phyloP scores from a whole-genome alignment of 441 rosid species.

The Viola pubescens region DNA sequence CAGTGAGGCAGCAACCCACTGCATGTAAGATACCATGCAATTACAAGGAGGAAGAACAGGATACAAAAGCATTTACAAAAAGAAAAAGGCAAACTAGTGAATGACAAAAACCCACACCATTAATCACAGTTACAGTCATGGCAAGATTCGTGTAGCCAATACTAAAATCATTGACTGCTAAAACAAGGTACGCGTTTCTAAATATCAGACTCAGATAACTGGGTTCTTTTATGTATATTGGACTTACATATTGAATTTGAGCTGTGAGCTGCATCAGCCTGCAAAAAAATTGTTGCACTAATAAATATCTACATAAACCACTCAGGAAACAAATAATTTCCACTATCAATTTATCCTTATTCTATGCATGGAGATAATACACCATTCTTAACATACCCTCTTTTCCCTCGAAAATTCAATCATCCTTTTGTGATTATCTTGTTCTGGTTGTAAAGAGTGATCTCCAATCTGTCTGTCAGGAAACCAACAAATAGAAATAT shows the following conservation, averaged over 20 bases:
- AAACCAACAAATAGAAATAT: conserved; percentile 26
- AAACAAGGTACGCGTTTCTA: conserved; percentile 7
- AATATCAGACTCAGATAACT: conserved; percentile 6
- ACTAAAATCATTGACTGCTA: background rate
- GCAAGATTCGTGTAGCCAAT: background rate
- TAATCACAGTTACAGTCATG: background rate
- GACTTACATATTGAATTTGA: conserved; percentile 48
- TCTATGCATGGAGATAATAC: conserved; percentile 13
- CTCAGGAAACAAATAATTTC: conserved; percentile 6
- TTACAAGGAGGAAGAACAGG: conserved; percentile 6
- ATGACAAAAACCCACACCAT: background rate
- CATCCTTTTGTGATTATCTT: conserved; percentile 23
- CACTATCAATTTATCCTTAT: background rate
- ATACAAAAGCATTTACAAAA: background rate
- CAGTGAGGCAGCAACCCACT: conserved; percentile 30
- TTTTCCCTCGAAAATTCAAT: conserved; percentile 25
- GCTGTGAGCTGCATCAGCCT: conserved; percentile 50
- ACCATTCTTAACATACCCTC: conserved; percentile 32
- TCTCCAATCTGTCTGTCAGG: conserved; percentile 58
- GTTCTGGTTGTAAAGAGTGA: conserved; percentile 21
- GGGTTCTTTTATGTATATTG: conserved; percentile 10
- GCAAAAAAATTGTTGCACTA: conserved; percentile 24
- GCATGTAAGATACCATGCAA: conserved; percentile 17
- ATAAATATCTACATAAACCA: conserved; percentile 20
- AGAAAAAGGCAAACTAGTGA: background rate